These are phyloP conservation scores for Lodderomyces margitis DNA, from an alignment of 1,139 yeast species.

Conservation along the genomic window DNA sequence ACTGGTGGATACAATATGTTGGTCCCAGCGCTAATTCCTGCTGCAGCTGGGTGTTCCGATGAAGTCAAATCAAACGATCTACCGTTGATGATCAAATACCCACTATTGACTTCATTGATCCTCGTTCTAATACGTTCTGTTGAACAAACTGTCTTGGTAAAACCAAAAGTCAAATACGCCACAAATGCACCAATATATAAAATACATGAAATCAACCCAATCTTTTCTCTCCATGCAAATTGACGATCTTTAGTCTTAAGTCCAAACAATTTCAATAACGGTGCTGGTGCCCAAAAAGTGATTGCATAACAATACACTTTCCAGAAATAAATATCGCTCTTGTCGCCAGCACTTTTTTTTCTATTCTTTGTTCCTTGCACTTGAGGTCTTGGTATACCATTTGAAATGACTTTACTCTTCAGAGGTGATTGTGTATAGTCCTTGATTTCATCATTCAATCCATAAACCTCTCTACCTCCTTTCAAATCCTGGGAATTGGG, in stretches of 20 bases:
- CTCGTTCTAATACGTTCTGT: conserved; percentile 49
- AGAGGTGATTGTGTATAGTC: conserved; percentile 23
- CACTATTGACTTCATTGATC: conserved; percentile 54
- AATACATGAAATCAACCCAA: conserved; percentile 78
- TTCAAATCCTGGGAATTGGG: conserved; percentile 12
- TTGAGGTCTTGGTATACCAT: conserved; percentile 11
- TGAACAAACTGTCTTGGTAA: conserved; percentile 82
- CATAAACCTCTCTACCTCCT: conserved; percentile 55
- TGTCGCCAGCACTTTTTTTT: conserved; percentile 15
- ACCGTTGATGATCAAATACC: conserved; percentile 78
- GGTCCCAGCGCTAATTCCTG: conserved; percentile 66
- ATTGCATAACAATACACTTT: conserved; percentile 71
- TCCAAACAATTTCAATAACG: conserved; percentile 70
- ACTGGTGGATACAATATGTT: conserved; percentile 80
- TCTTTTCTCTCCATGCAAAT: conserved; percentile 96
- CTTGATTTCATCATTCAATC: conserved; percentile 57
- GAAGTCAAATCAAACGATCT: conserved; percentile 68
- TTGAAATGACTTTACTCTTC: conserved; percentile 27
- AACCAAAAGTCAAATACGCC: conserved; percentile 88
- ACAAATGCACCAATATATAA: conserved; percentile 72
- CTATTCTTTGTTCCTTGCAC: conserved; percentile 11
- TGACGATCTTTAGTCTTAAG: conserved; percentile 78
- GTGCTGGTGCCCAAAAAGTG: conserved; percentile 92
- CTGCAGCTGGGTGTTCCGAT: conserved; percentile 77
- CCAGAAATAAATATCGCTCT: conserved; percentile 62